Evolutionary conservation across 495 filamentous ascomycete species (phyloP).

Genomic region (Aspergillus cristatus): DNA sequence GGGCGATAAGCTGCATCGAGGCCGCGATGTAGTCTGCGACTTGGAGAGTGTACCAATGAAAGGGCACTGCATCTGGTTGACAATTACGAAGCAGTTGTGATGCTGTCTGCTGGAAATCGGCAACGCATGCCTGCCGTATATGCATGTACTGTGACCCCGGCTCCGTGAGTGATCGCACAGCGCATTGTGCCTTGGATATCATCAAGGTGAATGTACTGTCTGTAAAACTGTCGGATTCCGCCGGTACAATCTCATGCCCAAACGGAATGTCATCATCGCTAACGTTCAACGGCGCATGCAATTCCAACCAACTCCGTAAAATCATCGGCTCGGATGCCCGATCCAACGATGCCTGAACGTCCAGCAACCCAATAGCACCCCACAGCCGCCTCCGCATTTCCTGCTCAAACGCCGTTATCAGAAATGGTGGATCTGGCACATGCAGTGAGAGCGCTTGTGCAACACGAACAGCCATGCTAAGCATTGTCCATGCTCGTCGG

Average conservation of each 20-base stretch:
- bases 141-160: conserved; percentile 14
- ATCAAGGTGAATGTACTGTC: conserved; percentile 26
- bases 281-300: conserved; percentile 20
- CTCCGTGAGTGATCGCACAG: conserved; percentile 15
- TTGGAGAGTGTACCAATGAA: conserved; percentile 21
- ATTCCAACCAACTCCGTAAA: conserved; percentile 20
- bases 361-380: conserved; percentile 27
- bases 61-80: conserved; percentile 14
- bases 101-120: conserved; percentile 18
- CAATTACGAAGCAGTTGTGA: conserved; percentile 15
- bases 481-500: conserved; percentile 46
- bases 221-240: conserved; percentile 18
- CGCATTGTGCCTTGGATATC: conserved; percentile 15
- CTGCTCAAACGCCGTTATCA: conserved; percentile 21
- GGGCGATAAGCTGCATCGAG: conserved; percentile 23
- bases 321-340: conserved; percentile 34
- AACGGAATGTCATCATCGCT: conserved; percentile 25
- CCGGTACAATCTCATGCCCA: conserved; percentile 14
- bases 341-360: conserved; percentile 25
- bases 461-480: conserved; percentile 57
- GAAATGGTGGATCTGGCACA: conserved; percentile 24
- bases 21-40: conserved; percentile 15
- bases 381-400: conserved; percentile 30
- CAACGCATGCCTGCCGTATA: conserved; percentile 19
- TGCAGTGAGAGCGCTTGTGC: conserved; percentile 61